These are phyloP conservation scores for Melanogaster broomeanus DNA, from an alignment of 768 basidiomycete species.

Conservation along the genomic window DNA sequence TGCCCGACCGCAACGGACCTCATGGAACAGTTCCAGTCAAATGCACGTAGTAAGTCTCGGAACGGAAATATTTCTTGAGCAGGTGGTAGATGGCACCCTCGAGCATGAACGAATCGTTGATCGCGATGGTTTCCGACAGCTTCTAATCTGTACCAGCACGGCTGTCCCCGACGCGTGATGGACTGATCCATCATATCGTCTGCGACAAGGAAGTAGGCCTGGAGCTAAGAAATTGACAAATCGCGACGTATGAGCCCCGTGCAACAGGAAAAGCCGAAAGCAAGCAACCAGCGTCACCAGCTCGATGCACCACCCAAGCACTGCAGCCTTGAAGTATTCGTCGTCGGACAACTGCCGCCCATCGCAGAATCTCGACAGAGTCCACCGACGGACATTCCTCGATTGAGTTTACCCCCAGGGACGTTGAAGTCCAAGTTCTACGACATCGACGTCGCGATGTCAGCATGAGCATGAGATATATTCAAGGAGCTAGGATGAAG, in stretches of 20 bases:
- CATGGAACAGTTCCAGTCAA: conserved; percentile 91
- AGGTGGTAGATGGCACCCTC: conserved; percentile 92
- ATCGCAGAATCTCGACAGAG: conserved; percentile 84
- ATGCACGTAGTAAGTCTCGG: conserved; percentile 82
- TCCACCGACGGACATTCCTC: conserved; percentile 96
- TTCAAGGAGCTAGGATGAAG: background rate
- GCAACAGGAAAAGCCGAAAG: background rate
- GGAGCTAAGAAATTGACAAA: conserved; percentile 58
- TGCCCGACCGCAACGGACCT: conserved; percentile 43
- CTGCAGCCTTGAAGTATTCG: conserved; percentile 86
- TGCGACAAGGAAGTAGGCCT: conserved; percentile 96
- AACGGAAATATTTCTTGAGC: conserved; percentile 83
- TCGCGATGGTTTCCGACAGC: conserved; percentile 74
- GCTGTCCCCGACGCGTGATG: conserved; percentile 90
- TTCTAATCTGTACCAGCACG: conserved; percentile 86
- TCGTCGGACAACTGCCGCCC: conserved; percentile 70
- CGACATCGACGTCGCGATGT: background rate
- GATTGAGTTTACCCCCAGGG: conserved; percentile 95
- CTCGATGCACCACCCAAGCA: conserved; percentile 96
- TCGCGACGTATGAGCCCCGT: background rate
- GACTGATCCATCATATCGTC: conserved; percentile 98
- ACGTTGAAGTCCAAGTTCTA: conserved; percentile 92
- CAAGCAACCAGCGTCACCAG: conserved; percentile 59
- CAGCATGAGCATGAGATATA: background rate
- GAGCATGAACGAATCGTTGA: conserved; percentile 97